Evolutionary conservation across 2,329 filamentous ascomycete genomes (phyloP).

Genomic region (Scorias spongiosa): DNA sequence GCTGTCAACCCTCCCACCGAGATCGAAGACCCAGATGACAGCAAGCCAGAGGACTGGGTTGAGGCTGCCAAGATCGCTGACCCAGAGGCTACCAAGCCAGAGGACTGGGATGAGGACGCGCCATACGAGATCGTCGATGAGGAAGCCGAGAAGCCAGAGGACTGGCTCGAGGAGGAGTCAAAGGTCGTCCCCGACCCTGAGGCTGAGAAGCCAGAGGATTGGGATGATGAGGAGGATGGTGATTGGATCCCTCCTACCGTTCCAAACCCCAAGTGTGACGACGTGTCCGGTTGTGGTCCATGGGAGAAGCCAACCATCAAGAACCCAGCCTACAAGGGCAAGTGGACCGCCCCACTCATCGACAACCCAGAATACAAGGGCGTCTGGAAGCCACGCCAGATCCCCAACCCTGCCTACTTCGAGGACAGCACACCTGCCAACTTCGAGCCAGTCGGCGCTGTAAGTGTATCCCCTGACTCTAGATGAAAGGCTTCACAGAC

Average conservation of each 20-base stretch:
- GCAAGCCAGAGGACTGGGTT: conserved; percentile 91
- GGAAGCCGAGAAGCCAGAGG: conserved; percentile 77
- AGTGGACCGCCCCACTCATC: conserved; percentile 83
- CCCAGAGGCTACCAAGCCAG: conserved; percentile 86
- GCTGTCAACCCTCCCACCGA: conserved; percentile 88
- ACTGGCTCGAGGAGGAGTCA: conserved; percentile 90
- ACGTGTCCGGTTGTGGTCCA: conserved; percentile 81
- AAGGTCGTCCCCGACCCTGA: conserved; percentile 76
- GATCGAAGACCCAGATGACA: conserved; percentile 88
- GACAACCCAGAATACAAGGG: conserved; percentile 99
- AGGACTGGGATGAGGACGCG: conserved; percentile 98
- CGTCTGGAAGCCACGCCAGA: conserved; percentile 85
- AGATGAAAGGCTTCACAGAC: not conserved
- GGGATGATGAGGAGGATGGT: conserved; percentile 98
- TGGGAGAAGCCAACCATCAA: conserved; percentile 86
- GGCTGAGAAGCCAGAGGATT: conserved; percentile 94
- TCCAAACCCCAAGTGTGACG: conserved; percentile 89
- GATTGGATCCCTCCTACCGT: conserved; percentile 88
- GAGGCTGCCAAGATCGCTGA: conserved; percentile 84
- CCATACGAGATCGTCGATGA: conserved; percentile 92
- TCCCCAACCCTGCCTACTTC: conserved; percentile 88
- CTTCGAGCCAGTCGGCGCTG: conserved; percentile 95
- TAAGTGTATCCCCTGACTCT: conserved; percentile 38
- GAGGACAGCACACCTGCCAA: conserved; percentile 95
- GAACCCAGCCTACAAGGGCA: conserved; percentile 98